These are phyloP conservation scores for Suillus alpinus DNA, from an alignment of 768 basidiomycete genomes.

Conservation along the genomic window DNA sequence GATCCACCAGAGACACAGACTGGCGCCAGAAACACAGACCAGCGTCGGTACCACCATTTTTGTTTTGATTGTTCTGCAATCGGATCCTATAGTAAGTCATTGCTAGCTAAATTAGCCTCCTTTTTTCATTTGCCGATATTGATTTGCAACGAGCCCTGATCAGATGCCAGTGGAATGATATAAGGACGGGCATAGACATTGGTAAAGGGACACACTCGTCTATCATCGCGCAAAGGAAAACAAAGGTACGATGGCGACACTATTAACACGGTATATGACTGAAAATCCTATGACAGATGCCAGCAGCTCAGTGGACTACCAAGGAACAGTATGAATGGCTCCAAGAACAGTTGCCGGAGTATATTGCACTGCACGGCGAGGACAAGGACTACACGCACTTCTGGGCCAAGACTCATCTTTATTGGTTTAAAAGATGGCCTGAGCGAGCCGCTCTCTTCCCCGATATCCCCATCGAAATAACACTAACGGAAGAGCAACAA, in stretches of 20 bases:
- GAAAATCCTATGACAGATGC: not conserved
- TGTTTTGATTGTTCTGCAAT: not conserved
- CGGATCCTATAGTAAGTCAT: not conserved
- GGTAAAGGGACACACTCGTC: not conserved
- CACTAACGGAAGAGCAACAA: not conserved
- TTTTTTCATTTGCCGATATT: not conserved
- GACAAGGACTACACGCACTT: not conserved
- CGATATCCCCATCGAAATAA: not conserved
- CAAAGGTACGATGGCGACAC: not conserved
- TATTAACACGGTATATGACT: not conserved
- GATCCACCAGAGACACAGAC: not conserved
- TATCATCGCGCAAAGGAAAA: not conserved
- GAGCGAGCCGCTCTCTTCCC: not conserved
- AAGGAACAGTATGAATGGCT: not conserved
- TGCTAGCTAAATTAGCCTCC: not conserved
- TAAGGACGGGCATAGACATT: not conserved
- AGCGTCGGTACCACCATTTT: not conserved
- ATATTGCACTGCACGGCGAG: not conserved
- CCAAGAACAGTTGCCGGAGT: not conserved
- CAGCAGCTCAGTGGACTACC: not conserved
- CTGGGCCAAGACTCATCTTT: not conserved
- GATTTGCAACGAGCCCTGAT: not conserved
- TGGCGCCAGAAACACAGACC: too few relatives aligned
- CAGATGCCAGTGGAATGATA: not conserved
- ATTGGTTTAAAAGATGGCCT: constrained; percentile 6